A percentile compares a stretch with the other conserved stretches of the same genome.
phyloP scores from a whole-genome alignment of 2,329 filamentous ascomycete genomes.

The Tolypocladium paradoxum region DNA sequence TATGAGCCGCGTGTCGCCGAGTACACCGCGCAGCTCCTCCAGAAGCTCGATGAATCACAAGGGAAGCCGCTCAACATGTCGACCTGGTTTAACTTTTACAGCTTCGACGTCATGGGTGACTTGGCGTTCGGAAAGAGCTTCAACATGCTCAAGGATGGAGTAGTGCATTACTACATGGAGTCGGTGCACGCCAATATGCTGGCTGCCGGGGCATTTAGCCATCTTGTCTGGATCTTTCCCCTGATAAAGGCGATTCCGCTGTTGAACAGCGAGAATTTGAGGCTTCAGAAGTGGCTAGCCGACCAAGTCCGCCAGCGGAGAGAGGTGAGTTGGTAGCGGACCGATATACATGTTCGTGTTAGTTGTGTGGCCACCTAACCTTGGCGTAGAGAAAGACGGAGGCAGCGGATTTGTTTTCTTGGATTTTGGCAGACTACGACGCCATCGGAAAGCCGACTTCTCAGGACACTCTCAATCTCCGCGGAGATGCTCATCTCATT shows the following conservation, averaged over 20 bases:
- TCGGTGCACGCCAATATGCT: conserved; percentile 13
- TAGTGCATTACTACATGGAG: conserved; percentile 16
- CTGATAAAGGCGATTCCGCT: conserved; percentile 11
- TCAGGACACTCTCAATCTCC: conserved; percentile 13
- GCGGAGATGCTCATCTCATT: conserved; percentile 18
- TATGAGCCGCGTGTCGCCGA: conserved; percentile 17
- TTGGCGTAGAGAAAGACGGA: conserved; percentile 4
- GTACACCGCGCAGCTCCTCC: conserved; percentile 13
- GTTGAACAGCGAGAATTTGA: conserved; percentile 9
- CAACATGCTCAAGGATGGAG: conserved; percentile 18
- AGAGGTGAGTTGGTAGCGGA: conserved; percentile 2
- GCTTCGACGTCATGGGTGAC: conserved; percentile 30
- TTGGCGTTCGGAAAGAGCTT: conserved; percentile 27
- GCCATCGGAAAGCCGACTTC: conserved; percentile 2
- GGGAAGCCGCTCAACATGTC: conserved; percentile 16
- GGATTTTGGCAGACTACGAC: conserved; percentile 18
- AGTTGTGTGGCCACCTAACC: too few relatives aligned
- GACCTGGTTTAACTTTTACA: conserved; percentile 23
- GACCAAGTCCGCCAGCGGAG: background rate
- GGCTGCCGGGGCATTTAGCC: conserved; percentile 11
- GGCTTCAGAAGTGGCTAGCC: conserved; percentile 9
- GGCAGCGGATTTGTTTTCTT: conserved; percentile 19
- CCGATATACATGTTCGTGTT: background rate
- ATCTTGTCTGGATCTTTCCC: conserved; percentile 8
- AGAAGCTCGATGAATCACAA: conserved; percentile 10